Percentiles rank a stretch among this genome's conserved stretches.
Conservation (phyloP, 1,139 yeast species). For the Protomyces lactucae-debilis region DNA sequence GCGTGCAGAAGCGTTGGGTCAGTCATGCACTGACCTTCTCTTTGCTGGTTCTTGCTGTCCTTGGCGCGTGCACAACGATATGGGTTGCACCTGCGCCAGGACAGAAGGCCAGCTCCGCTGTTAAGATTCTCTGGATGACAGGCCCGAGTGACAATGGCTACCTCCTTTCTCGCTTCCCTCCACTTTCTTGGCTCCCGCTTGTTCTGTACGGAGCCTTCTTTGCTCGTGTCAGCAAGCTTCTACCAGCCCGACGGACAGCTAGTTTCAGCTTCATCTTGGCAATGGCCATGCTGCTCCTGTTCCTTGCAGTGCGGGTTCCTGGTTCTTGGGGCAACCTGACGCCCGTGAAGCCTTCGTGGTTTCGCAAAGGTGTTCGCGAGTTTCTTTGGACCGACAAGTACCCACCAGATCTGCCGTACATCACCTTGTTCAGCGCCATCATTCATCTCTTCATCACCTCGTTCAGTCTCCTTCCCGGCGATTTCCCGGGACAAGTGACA, state of each 20-base stretch:
- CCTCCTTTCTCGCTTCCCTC: slow-evolving; percentile 19
- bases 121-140: slow-evolving; percentile 15
- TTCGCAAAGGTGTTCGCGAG: slow-evolving; percentile 11
- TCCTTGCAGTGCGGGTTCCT: slow-evolving; percentile 18
- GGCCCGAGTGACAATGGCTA: neutral
- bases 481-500: slow-evolving; percentile 2
- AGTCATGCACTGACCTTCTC: slow-evolving; percentile 2
- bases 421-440: slow-evolving; percentile 14
- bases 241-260: slow-evolving; percentile 11
- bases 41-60: neutral
- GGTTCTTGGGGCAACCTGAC: slow-evolving; percentile 21
- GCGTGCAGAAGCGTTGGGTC: neutral
- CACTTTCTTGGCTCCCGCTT: slow-evolving; percentile 17
- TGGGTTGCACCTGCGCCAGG: neutral
- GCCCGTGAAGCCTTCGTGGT: slow-evolving; percentile 22
- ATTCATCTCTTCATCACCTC: slow-evolving; percentile 12
- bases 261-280: neutral
- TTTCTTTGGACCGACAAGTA: slow-evolving; percentile 26
- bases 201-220: slow-evolving; percentile 20
- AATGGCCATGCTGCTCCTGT: neutral
- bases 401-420: slow-evolving; percentile 22
- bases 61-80: slow-evolving; percentile 6
- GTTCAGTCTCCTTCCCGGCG: slow-evolving; percentile 10
- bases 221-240: slow-evolving; percentile 7
- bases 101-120: neutral